Conservation (phyloP, 2,329 filamentous ascomycete genomes). For the Pseudocercospora crystallina region DNA sequence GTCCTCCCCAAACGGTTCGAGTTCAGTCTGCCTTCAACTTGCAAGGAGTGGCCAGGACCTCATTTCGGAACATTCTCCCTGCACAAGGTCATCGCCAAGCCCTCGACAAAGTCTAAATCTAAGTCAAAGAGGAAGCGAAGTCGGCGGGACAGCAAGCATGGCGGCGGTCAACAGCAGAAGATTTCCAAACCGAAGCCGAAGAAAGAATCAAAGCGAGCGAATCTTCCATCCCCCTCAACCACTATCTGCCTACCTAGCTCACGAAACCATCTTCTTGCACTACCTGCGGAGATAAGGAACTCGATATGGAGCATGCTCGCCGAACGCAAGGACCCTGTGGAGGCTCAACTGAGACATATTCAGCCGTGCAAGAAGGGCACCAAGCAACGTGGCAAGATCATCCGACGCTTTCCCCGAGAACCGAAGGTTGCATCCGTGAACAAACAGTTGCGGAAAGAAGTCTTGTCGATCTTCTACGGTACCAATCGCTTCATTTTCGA, state of each 20-base stretch:
- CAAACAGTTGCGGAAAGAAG: slow-evolving; percentile 21
- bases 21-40: slow-evolving; percentile 19
- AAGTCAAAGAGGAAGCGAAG: slow-evolving; percentile 9
- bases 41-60: slow-evolving; percentile 19
- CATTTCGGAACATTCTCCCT: slow-evolving; percentile 18
- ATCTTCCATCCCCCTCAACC: background rate
- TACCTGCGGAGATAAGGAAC: slow-evolving; percentile 25
- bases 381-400: slow-evolving; percentile 6
- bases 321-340: slow-evolving; percentile 16
- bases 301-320: slow-evolving; percentile 18
- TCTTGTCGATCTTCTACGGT: slow-evolving; percentile 24
- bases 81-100: slow-evolving; percentile 17
- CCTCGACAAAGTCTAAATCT: slow-evolving; percentile 4
- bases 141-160: background rate
- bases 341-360: slow-evolving; percentile 21
- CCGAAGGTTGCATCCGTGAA: slow-evolving; percentile 16
- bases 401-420: slow-evolving; percentile 22
- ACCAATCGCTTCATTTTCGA: slow-evolving; percentile 21
- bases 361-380: slow-evolving; percentile 15
- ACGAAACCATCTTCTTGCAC: slow-evolving; percentile 16
- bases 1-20: slow-evolving; percentile 10
- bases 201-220: slow-evolving; percentile 3
- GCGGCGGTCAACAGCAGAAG: background rate
- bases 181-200: slow-evolving; percentile 2
- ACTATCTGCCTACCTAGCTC: slow-evolving; percentile 14